Conservation (phyloP, 495 filamentous ascomycete species). For the Apodospora peruviana region DNA sequence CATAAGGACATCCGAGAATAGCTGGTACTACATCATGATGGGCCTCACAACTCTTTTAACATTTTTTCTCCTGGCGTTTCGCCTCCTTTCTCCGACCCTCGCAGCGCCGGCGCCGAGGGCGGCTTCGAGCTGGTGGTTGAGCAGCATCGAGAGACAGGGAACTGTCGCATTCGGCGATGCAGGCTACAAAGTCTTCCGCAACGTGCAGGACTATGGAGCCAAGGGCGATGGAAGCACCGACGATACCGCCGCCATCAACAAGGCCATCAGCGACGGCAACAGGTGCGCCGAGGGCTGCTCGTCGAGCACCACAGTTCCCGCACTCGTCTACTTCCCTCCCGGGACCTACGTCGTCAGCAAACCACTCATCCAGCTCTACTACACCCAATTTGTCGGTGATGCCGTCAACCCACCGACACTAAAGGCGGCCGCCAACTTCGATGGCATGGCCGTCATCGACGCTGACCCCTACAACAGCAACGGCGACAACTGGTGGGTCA, state of each 20-base stretch:
- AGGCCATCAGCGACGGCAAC: conserved; percentile 67
- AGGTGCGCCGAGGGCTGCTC: conserved; percentile 77
- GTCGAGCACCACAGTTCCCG: conserved; percentile 71
- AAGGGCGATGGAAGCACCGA: conserved; percentile 72
- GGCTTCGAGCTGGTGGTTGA: conserved; percentile 64
- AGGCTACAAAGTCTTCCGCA: conserved; percentile 73
- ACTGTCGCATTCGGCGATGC: conserved; percentile 54
- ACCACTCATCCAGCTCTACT: conserved; percentile 69
- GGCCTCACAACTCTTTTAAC: conserved; percentile 33
- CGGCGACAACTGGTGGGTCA: conserved; percentile 63
- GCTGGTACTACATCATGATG: conserved; percentile 41
- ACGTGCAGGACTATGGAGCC: conserved; percentile 68
- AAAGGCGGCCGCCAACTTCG: conserved; percentile 66
- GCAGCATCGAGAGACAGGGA: conserved; percentile 65
- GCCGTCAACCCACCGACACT: conserved; percentile 61
- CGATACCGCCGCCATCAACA: conserved; percentile 86
- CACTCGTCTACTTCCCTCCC: conserved; percentile 74
- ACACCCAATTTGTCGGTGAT: conserved; percentile 79
- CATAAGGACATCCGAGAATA: conserved; percentile 21
- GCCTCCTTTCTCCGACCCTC: conserved; percentile 27
- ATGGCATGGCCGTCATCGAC: conserved; percentile 86
- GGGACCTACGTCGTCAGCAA: conserved; percentile 68
- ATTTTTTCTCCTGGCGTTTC: conserved; percentile 27
- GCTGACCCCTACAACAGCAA: conserved; percentile 70
- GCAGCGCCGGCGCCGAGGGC: conserved; percentile 25